Conservation (phyloP, 2,329 filamentous ascomycete genomes). For the Kalmusia sp. region DNA sequence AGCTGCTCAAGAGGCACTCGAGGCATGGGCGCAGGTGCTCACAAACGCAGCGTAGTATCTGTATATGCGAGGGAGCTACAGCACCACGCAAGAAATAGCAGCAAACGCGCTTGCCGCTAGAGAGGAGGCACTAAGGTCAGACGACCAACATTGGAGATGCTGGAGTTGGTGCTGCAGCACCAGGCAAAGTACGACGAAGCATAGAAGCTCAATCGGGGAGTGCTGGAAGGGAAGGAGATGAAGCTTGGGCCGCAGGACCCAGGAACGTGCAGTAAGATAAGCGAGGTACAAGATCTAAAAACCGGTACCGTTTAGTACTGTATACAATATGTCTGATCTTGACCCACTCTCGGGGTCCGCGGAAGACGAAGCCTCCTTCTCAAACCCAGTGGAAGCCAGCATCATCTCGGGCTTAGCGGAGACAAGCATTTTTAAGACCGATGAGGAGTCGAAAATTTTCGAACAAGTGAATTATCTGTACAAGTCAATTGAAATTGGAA, state of each 20-base stretch:
- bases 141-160: constrained; percentile 8
- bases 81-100: constrained; percentile 16
- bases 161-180: constrained; percentile 6
- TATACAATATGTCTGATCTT: too few relatives aligned
- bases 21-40: constrained; percentile 18
- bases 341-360: too few relatives aligned
- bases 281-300: too few relatives aligned
- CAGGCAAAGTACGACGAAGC: constrained; percentile 13
- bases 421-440: too few relatives aligned
- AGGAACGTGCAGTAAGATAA: too few relatives aligned
- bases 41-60: constrained; percentile 18
- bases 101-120: constrained; percentile 8
- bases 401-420: too few relatives aligned
- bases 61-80: constrained; percentile 12
- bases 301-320: too few relatives aligned
- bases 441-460: too few relatives aligned
- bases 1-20: constrained; percentile 4
- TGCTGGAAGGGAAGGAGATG: constrained; percentile 12
- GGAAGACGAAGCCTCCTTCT: too few relatives aligned
- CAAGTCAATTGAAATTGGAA: too few relatives aligned
- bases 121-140: constrained; percentile 12
- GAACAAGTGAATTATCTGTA: too few relatives aligned
- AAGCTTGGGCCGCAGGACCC: constrained; percentile 10
- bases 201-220: constrained; percentile 13
- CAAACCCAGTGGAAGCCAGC: too few relatives aligned